These are phyloP conservation scores for Phytopythium vexans DNA, from an alignment of 352 stramenopile species.

Conservation along the genomic window DNA sequence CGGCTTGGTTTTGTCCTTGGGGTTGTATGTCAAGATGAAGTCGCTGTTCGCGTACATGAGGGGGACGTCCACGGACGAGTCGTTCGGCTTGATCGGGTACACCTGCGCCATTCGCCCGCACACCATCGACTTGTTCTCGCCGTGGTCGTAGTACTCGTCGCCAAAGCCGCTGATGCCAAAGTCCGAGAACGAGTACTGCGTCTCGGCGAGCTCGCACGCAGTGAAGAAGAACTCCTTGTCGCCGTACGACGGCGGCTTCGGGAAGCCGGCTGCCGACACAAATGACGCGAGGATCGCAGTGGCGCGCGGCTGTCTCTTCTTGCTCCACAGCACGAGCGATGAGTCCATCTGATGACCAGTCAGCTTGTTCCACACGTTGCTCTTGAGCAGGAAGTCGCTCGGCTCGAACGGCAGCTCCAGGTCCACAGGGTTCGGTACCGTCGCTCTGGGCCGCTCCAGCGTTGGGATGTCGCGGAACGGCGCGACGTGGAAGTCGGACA, in stretches of 20 bases:
- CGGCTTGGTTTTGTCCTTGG: constrained; percentile 18
- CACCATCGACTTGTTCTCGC: constrained; percentile 21
- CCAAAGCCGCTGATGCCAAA: constrained; percentile 37
- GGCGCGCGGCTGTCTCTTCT: constrained; percentile 38
- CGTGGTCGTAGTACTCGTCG: constrained; percentile 17
- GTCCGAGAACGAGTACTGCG: constrained; percentile 45
- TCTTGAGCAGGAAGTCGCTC: constrained; percentile 37
- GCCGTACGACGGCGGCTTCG: constrained; percentile 32
- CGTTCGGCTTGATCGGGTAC: constrained; percentile 20
- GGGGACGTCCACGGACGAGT: constrained; percentile 11
- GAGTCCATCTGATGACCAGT: constrained; percentile 63
- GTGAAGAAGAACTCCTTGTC: constrained; percentile 61
- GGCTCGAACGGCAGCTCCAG: constrained; percentile 22
- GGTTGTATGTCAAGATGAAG: constrained; percentile 33
- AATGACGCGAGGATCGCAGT: constrained; percentile 47
- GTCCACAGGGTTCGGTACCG: constrained; percentile 6
- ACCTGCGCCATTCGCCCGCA: constrained; percentile 43
- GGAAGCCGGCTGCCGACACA: constrained; percentile 25
- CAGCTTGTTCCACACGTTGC: constrained; percentile 45
- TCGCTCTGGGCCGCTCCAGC: constrained; percentile 19
- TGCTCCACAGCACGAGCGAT: constrained; percentile 57
- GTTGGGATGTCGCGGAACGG: constrained; percentile 29
- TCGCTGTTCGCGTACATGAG: constrained; percentile 45
- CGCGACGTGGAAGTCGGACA: constrained; percentile 33
- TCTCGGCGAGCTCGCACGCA: constrained; percentile 50